Percentiles rank a stretch among this genome's conserved stretches.
phyloP scores from a whole-genome alignment of 2,329 filamentous ascomycete genomes.

The Orbilia brochopaga region DNA sequence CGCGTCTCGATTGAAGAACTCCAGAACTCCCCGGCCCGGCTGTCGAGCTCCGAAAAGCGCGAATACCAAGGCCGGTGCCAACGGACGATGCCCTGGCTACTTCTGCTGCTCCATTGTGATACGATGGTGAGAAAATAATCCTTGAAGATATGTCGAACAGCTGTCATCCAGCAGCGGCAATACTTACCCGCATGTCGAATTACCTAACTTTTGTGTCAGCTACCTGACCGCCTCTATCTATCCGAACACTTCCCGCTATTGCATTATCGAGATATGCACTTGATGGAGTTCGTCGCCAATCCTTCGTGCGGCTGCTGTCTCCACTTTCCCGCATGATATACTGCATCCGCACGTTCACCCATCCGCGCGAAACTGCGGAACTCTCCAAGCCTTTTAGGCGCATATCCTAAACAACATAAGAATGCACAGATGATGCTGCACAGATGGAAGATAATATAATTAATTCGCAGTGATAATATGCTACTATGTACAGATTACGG shows the following conservation, averaged over 20 bases:
- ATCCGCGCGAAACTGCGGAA: conserved; percentile 16
- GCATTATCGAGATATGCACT: conserved; percentile 36
- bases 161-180: conserved; percentile 10
- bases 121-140: conserved; percentile 1
- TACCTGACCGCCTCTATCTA: conserved; percentile 31
- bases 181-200: conserved; percentile 7
- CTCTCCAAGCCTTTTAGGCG: conserved; percentile 26
- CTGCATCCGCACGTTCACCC: neutral
- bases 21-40: conserved; percentile 43
- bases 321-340: conserved; percentile 24
- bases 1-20: conserved; percentile 27
- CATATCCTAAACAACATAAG: conserved; percentile 18
- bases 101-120: neutral
- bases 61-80: neutral
- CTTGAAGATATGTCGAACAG: conserved; percentile 8
- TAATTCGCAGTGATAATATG: conserved; percentile 18
- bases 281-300: conserved; percentile 31
- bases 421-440: conserved; percentile 3
- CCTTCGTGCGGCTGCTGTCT: conserved; percentile 30
- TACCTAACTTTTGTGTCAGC: conserved; percentile 24
- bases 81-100: neutral
- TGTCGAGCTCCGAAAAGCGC: conserved; percentile 32
- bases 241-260: conserved; percentile 35
- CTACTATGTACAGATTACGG: neutral
- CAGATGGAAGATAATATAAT: conserved; percentile 7